Evolutionary conservation across 2,329 filamentous ascomycete species (phyloP).

Genomic region (Teratosphaeria zuluensis): DNA sequence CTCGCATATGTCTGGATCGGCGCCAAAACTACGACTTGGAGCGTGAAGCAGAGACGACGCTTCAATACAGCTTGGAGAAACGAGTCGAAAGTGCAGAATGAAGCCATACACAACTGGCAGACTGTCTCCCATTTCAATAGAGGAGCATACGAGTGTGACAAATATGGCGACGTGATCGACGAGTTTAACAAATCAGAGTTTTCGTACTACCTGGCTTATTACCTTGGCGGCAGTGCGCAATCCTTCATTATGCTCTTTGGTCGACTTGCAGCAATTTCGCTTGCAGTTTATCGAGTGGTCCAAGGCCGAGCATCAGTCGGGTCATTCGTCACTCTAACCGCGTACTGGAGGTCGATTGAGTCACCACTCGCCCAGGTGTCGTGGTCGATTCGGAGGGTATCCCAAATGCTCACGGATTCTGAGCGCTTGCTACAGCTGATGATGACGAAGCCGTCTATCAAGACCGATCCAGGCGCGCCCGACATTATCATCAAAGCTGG

Average conservation of each 20-base stretch:
- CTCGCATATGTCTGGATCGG: constrained; percentile 45
- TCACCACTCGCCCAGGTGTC: constrained; percentile 42
- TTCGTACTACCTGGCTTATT: constrained; percentile 19
- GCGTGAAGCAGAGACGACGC: constrained; percentile 17
- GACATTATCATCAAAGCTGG: constrained; percentile 39
- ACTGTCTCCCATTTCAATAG: constrained; percentile 53
- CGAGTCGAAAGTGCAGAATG: constrained; percentile 46
- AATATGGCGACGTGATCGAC: constrained; percentile 36
- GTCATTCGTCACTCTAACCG: constrained; percentile 54
- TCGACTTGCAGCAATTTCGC: constrained; percentile 39
- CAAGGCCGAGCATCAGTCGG: constrained; percentile 44
- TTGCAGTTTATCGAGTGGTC: constrained; percentile 46
- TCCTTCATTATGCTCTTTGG: constrained; percentile 40
- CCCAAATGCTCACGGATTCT: constrained; percentile 51
- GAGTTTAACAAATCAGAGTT: constrained; percentile 25
- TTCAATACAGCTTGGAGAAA: constrained; percentile 31
- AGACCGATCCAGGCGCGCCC: constrained; percentile 37
- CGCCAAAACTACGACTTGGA: constrained; percentile 34
- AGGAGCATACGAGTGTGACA: constrained; percentile 42
- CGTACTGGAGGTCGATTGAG: constrained; percentile 49
- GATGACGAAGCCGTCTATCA: constrained; percentile 47
- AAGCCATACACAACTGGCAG: constrained; percentile 51
- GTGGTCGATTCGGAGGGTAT: constrained; percentile 39
- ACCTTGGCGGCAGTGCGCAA: constrained; percentile 32
- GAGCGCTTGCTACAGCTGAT: constrained; percentile 52